Base-by-base conservation (phyloP, 2,329 filamentous ascomycete genomes). In the Aspergillus viridinutans region DNA sequence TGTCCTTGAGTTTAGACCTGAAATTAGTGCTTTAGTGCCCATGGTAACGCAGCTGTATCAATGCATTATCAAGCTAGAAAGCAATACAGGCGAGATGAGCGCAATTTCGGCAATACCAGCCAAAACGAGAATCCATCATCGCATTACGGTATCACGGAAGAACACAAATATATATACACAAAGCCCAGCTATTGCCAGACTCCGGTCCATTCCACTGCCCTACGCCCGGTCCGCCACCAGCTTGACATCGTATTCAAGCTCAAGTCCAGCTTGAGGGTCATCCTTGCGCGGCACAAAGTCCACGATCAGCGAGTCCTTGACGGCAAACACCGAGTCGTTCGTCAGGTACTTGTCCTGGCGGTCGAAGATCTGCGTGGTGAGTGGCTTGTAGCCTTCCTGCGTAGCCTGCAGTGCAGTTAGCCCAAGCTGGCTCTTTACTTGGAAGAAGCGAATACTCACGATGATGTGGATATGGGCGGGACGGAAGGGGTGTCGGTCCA, bases 321-420 rank as follows among this genome's bases (percentile, higher is more conserved):
- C 83, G 0, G 83, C 83, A 61, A 85, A 85, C 0, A 84, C 83
- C 0, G 81, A 78, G 62, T 85, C 83, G 56, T 85, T 77, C 20
- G 76, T 75, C 47, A 90, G 76, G 64, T 89, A 86, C 60, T 82
- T 79, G 71, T 86, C 85, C 59, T 83, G 79, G 56, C 80, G 77
- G 70, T 91, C 88, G 69, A 91, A 93, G 55, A 94, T 85, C 71
- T 94, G 90, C 1, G 89, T 91, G 0, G 87, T 88, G 50, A 95
- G 81, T 0, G 86, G 79, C 66, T 85, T 88, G 76, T 87, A 86
- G 7, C 82, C 82, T 1, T 82, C 78, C 12, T 80, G 78, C 28
- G 80, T 78, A 69, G 82, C 76, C 78, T 83, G n/a, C 20, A 52
- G 17, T 49, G 51, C 47, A 32, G 23, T 43, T 52, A 26, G 29